Percentiles rank a stretch among this genome's conserved stretches.
These are phyloP conservation scores for Tuber microsphaerosporum DNA, from an alignment of 495 filamentous ascomycete genomes.

Conservation along the genomic window DNA sequence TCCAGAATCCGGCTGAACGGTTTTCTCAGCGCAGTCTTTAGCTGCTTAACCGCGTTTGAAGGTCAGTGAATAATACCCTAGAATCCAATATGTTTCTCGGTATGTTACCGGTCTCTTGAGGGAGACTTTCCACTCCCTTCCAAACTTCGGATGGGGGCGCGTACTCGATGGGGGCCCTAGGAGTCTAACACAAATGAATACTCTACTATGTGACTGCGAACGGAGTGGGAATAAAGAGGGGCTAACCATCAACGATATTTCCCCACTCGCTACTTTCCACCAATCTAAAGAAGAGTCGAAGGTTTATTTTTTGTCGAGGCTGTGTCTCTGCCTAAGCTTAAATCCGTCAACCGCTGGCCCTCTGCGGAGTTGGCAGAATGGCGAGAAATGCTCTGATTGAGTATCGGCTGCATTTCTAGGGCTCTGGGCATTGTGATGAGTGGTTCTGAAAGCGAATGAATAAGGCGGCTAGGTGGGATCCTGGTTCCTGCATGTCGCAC, in stretches of 20 bases:
- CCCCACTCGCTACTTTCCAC: neutral
- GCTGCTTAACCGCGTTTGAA: neutral
- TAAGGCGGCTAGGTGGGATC: neutral
- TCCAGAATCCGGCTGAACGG: neutral
- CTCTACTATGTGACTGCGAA: neutral
- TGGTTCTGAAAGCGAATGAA: neutral
- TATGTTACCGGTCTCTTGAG: neutral
- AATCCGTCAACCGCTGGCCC: neutral
- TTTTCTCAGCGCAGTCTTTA: neutral
- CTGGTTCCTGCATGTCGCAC: neutral
- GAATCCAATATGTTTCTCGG: neutral
- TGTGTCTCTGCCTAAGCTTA: neutral
- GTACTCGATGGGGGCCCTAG: neutral
- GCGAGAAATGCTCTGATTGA: neutral
- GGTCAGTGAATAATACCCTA: neutral
- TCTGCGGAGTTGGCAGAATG: neutral
- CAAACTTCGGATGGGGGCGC: neutral
- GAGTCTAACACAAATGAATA: neutral
- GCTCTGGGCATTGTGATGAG: neutral
- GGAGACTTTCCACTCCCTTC: neutral
- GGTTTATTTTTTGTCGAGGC: neutral
- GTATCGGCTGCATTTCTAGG: neutral
- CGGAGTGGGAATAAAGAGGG: neutral
- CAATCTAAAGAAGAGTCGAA: neutral
- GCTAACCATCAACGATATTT: neutral